Base-by-base conservation (phyloP, 805 yeast species). In the Metschnikowia kofuensis region DNA sequence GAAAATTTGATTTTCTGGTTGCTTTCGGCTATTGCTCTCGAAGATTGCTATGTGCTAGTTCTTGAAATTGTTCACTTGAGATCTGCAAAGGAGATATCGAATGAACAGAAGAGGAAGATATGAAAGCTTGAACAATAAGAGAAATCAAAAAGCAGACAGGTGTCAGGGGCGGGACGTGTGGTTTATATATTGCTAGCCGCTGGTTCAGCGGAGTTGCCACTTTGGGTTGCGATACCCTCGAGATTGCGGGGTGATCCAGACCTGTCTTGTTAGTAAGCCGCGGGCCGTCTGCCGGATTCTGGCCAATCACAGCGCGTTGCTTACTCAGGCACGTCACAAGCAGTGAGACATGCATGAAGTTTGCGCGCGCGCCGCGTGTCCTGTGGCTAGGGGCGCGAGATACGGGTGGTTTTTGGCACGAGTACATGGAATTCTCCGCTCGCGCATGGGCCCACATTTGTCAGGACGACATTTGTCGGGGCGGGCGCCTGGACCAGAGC, bases 221-320 rank as follows among this genome's bases (percentile, higher is more conserved):
- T 10, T 14, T 15, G 15, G 31, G 16, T 29, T 16, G 21, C 30
- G 46, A 26, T 31, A 13, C 31, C 21, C 27, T 6, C 12, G 15
- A 26, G 41, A 45, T 49, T 45, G 49, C 47, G 52, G 52, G 52
- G 52, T 11, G 38, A 42, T 42, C 54, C 49, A 52, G 56, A 35
- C 53, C 46, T 15, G 32, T 37, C 26, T n/a, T 13, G 41, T 50
- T 47, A 47, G 47, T 47, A 47, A 52, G 45, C 55, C 40, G 27
- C 36, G 43, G 35, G 15, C 11, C 9, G n/a, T 15, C 27, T 32
- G 52, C 47, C 51, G 30, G 11, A 11, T 6, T 10, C 27, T 28
- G 35, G 52, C 49, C 51, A 48, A 48, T 48, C 21, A 28, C 15
- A 34, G 39, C 38, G 38, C 49, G 28, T 10, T 29, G 10, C 41